A percentile compares a stretch with the other conserved stretches of the same genome.
These are phyloP conservation scores for Collybia mongolica DNA, from an alignment of 768 basidiomycete species.

Conservation along the genomic window DNA sequence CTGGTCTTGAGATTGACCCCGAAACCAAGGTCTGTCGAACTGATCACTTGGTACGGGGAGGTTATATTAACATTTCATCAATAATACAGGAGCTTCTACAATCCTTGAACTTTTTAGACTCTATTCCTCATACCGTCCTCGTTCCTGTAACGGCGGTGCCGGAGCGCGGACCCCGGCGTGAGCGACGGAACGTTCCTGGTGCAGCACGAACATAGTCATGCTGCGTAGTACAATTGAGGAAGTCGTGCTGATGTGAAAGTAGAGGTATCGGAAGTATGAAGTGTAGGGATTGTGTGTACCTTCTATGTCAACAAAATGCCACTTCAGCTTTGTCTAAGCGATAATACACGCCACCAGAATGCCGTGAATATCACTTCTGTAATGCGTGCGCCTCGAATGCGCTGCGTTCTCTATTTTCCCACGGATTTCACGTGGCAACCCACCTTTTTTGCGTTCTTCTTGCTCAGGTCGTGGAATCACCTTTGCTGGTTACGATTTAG, in stretches of 20 bases:
- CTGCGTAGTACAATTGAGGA: background rate
- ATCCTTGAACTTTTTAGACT: conserved; percentile 86
- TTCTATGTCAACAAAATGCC: conserved; percentile 11
- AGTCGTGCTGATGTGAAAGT: background rate
- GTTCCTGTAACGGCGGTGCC: conserved; percentile 60
- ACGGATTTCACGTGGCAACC: background rate
- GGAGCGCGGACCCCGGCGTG: conserved; percentile 71
- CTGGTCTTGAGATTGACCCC: conserved; percentile 82
- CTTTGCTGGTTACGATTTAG: conserved; percentile 1
- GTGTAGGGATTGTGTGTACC: conserved; percentile 7
- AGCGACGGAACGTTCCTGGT: conserved; percentile 80
- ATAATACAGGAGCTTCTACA: conserved; percentile 76
- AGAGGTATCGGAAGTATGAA: background rate
- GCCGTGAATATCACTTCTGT: too few relatives aligned
- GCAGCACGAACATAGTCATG: conserved; percentile 50
- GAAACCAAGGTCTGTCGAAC: conserved; percentile 81
- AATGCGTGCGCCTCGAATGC: too few relatives aligned
- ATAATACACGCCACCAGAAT: background rate
- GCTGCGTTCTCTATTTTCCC: background rate
- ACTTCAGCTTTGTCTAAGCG: background rate
- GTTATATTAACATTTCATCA: background rate
- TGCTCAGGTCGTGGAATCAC: too few relatives aligned
- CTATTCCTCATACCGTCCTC: conserved; percentile 75
- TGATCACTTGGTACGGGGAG: background rate
- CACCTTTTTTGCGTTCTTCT: too few relatives aligned